Evolutionary conservation across 495 filamentous ascomycete species (phyloP).

Genomic region (Daldinia decipiens): DNA sequence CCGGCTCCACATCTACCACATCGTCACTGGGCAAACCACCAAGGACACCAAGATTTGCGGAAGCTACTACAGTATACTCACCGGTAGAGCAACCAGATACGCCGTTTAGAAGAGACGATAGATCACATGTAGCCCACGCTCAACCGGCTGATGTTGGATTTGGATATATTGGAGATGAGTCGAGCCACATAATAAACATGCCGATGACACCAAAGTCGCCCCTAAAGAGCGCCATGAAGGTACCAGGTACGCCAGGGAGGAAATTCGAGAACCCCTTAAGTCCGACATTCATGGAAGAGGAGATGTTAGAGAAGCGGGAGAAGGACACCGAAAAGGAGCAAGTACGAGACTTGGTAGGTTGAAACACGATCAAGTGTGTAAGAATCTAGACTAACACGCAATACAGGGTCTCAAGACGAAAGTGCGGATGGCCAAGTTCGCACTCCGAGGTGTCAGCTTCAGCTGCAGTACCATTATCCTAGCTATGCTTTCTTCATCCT

Average conservation of each 20-base stretch:
- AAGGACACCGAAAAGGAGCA: constrained; percentile 81
- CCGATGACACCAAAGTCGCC: constrained; percentile 76
- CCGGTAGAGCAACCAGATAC: constrained; percentile 71
- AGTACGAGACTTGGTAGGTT: constrained; percentile 82
- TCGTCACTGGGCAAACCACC: constrained; percentile 74
- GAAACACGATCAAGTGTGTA: background rate
- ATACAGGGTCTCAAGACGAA: constrained; percentile 88
- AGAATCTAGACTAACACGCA: constrained; percentile 47
- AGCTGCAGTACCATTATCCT: constrained; percentile 95
- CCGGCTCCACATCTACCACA: constrained; percentile 60
- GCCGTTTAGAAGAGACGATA: constrained; percentile 73
- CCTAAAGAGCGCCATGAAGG: constrained; percentile 85
- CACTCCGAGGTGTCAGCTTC: constrained; percentile 93
- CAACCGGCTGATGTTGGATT: constrained; percentile 89
- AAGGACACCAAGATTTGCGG: constrained; percentile 86
- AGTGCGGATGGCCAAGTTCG: constrained; percentile 92
- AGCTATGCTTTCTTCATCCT: constrained; percentile 82
- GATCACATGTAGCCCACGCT: constrained; percentile 66
- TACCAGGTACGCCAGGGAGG: constrained; percentile 79
- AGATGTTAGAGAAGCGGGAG: constrained; percentile 83
- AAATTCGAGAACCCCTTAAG: constrained; percentile 75
- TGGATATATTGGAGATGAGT: constrained; percentile 78
- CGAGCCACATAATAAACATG: constrained; percentile 60
- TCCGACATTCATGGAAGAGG: constrained; percentile 88
- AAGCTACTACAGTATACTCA: constrained; percentile 88